phyloP scores from a whole-genome alignment of 2,329 filamentous ascomycete genomes.

The Ophiostoma fasciatum region DNA sequence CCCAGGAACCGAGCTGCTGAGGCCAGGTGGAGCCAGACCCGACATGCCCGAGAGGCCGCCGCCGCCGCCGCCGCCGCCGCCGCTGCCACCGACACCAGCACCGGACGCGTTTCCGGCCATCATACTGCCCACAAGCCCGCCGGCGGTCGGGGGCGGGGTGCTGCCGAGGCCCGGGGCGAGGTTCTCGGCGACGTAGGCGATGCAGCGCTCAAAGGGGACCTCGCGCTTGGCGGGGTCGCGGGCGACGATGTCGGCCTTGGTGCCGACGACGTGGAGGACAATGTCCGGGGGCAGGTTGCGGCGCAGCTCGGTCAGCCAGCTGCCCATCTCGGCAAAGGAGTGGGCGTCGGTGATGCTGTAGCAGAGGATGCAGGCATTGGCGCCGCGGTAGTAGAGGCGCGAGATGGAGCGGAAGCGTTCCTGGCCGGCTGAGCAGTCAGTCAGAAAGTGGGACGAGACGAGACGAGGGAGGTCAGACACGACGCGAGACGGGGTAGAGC shows the following conservation, averaged over 20 bases:
- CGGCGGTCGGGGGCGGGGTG: conserved; percentile 50
- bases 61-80: conserved; percentile 1
- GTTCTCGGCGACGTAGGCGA: conserved; percentile 89
- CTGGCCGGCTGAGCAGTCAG: conserved; percentile 75
- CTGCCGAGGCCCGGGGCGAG: conserved; percentile 55
- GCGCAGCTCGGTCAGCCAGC: conserved; percentile 76
- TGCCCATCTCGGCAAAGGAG: conserved; percentile 83
- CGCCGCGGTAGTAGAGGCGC: conserved; percentile 88
- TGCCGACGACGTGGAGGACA: conserved; percentile 88
- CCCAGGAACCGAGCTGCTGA: conserved; percentile 1
- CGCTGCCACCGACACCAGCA: too few species aligned
- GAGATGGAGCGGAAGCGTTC: conserved; percentile 92
- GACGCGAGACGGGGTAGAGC: background rate
- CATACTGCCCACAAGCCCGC: conserved; percentile 12
- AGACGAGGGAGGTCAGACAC: conserved; percentile 8
- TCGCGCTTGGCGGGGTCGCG: conserved; percentile 64
- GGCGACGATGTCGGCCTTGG: conserved; percentile 81
- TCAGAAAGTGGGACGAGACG: too few species aligned
- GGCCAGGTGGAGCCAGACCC: too few species aligned
- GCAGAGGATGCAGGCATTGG: conserved; percentile 85
- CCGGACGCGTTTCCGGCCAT: conserved; percentile 8
- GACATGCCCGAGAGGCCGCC: background rate
- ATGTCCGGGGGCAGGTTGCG: conserved; percentile 64
- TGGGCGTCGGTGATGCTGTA: conserved; percentile 82
- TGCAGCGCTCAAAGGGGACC: conserved; percentile 89